Percentiles rank a stretch among this genome's conserved stretches.
Evolutionary conservation across 768 basidiomycete species (phyloP).

Genomic region (Leucogyrophana mollusca): DNA sequence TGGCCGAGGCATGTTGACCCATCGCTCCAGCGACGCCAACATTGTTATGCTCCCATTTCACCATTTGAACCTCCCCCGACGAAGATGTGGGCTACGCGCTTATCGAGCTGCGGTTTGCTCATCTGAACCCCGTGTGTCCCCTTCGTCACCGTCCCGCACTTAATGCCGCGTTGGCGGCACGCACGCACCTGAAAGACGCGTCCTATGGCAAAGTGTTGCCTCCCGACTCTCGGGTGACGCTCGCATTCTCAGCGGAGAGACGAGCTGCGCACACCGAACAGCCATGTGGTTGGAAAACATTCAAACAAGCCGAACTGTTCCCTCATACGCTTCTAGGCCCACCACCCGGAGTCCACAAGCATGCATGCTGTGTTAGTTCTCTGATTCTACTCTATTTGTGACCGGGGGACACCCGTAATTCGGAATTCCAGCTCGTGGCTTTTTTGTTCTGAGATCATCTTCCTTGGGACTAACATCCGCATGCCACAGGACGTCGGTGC

Average conservation of each 20-base stretch:
- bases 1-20: no score
- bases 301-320: constrained; percentile 54
- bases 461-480: constrained; percentile 59
- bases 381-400: constrained; percentile 10
- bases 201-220: constrained; percentile 56
- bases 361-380: constrained; percentile 62
- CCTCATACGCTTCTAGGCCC: constrained; percentile 57
- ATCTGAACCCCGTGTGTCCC: constrained; percentile 56
- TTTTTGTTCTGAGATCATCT: constrained; percentile 57
- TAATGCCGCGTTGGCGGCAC: constrained; percentile 44
- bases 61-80: constrained; percentile 50
- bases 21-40: no score
- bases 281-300: constrained; percentile 52
- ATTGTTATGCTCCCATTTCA: no score
- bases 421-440: constrained; percentile 47
- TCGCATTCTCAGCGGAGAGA: constrained; percentile 44
- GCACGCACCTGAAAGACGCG: constrained; percentile 47
- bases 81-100: constrained; percentile 48
- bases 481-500: constrained; percentile 60
- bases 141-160: constrained; percentile 76
- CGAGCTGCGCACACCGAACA: constrained; percentile 35
- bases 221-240: constrained; percentile 56
- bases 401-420: not conserved
- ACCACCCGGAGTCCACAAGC: constrained; percentile 67
- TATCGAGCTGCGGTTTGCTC: constrained; percentile 62